Base-by-base conservation (phyloP, 176 grass and related monocot species). In the Stipa capillata region DNA sequence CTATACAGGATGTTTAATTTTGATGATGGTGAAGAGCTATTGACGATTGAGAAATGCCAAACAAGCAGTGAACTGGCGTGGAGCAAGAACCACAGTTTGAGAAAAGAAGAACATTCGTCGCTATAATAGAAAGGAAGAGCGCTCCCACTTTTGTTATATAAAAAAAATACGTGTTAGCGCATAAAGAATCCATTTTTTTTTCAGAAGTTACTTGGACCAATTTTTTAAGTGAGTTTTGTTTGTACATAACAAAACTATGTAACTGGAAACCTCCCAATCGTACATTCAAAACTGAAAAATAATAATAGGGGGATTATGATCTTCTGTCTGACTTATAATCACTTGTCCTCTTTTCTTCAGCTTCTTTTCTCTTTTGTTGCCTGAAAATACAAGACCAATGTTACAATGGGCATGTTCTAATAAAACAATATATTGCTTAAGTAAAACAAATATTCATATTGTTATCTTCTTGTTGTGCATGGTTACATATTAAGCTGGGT, bases 281-380 rank as follows among this genome's bases (percentile, higher is more conserved):
- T 63, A 73, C 65, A 36, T 25, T 33, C 8, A 10, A 17, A 4
- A 4, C 43, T 69, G 36, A 47, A 28, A 64, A 29, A 31, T 2
- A 69, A 50, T n/a, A 49, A 15, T 4, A 9, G 3, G 8, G 13
- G 6, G 2, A 8, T 85, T 89, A 93, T 2, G 88, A 87, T 87
- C 90, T 89, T 85, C 78, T 89, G 58, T 94, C 94, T 43, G 83
- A 89, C 57, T 90, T 94, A 63, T 87, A 82, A 80, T 98, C 90
- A 4, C 68, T 63, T 21, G 90, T 76, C 76, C 72, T 87, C 81
- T 82, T 99, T 4, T 91, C 90, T 89, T 89, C 90, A 41, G 90
- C 92, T 74, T 99, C 90, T 92, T 70, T 95, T 72, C 88, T 82
- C 70, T 91, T 95, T 73, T 91, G 95, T 87, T 95, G 92, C 78